Evolutionary conservation across 345 rosid genomes (phyloP).

Genomic region (Euphorbia pulcherrima): DNA sequence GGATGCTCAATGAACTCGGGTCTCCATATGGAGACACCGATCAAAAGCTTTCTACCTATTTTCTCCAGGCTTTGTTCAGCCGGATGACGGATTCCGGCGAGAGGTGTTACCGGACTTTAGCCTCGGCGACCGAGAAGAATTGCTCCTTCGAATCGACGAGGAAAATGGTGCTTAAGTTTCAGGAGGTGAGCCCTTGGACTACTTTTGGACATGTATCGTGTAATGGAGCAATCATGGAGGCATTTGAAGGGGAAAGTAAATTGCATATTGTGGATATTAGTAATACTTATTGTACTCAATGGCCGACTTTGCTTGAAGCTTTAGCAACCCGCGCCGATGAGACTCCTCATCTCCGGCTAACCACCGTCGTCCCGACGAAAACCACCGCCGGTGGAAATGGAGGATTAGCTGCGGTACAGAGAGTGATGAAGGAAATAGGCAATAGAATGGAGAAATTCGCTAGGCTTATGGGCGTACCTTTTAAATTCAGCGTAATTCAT

Average conservation of each 20-base stretch:
- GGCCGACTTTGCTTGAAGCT: conserved; percentile 97
- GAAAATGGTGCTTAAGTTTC: conserved; percentile 73
- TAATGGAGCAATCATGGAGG: conserved; percentile 91
- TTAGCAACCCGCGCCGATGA: conserved; percentile 92
- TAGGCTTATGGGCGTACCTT: conserved; percentile 95
- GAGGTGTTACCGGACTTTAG: conserved; percentile 54
- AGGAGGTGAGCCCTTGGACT: conserved; percentile 95
- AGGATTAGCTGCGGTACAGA: conserved; percentile 42
- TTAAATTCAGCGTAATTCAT: conserved; percentile 75
- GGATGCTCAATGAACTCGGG: conserved; percentile 85
- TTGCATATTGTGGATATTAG: conserved; percentile 85
- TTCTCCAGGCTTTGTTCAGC: conserved; percentile 82
- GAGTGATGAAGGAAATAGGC: conserved; percentile 89
- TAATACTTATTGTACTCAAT: conserved; percentile 89
- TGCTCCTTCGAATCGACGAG: conserved; percentile 79
- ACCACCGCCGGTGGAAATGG: conserved; percentile 23
- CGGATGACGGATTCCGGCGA: conserved; percentile 82
- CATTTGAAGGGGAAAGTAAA: conserved; percentile 72
- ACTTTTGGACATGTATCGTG: conserved; percentile 96
- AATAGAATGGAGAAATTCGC: conserved; percentile 91
- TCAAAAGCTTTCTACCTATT: conserved; percentile 75
- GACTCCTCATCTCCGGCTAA: conserved; percentile 73
- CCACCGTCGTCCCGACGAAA: conserved; percentile 52
- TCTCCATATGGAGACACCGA: conserved; percentile 91
- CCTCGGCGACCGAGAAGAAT: conserved; percentile 61